These are phyloP conservation scores for Gaultheria prostrata DNA, from an alignment of 148 eudicot genomes.

Conservation along the genomic window DNA sequence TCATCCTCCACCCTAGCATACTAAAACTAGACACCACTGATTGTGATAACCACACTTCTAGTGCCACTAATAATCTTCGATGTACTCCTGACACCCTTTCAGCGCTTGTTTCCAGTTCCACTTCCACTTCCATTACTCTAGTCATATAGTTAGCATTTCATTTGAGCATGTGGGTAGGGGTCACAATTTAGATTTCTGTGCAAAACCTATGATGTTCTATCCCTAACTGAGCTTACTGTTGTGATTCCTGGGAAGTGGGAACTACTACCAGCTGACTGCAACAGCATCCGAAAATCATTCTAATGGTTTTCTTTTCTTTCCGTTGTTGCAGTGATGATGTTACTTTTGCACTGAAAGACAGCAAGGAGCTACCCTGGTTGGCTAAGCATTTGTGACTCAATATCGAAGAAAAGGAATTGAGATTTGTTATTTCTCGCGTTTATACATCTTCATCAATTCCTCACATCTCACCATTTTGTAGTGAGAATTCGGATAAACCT, in stretches of 20 bases:
- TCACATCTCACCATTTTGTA: neutral
- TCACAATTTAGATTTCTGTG: neutral
- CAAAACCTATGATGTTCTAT: neutral
- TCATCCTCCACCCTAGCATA: neutral
- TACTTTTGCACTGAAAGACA: constrained; percentile 83
- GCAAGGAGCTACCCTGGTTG: constrained; percentile 90
- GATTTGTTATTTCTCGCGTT: neutral
- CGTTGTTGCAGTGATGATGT: constrained; percentile 79
- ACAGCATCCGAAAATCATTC: neutral
- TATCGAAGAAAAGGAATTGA: neutral
- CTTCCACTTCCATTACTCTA: neutral
- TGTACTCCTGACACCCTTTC: neutral
- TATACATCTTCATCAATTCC: neutral
- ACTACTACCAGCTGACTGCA: neutral
- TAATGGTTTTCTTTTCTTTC: neutral
- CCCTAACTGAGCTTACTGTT: neutral
- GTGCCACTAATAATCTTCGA: no score
- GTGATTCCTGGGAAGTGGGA: no score
- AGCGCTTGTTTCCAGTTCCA: neutral
- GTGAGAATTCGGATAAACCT: neutral
- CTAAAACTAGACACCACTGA: neutral
- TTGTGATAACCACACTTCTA: neutral
- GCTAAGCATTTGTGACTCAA: constrained; percentile 58
- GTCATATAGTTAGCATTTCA: neutral
- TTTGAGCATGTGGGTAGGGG: neutral